A percentile compares a stretch with the other conserved stretches of the same genome.
Conservation (phyloP, 139 green algal genomes). For the Chlamydomonas schloesseri region DNA sequence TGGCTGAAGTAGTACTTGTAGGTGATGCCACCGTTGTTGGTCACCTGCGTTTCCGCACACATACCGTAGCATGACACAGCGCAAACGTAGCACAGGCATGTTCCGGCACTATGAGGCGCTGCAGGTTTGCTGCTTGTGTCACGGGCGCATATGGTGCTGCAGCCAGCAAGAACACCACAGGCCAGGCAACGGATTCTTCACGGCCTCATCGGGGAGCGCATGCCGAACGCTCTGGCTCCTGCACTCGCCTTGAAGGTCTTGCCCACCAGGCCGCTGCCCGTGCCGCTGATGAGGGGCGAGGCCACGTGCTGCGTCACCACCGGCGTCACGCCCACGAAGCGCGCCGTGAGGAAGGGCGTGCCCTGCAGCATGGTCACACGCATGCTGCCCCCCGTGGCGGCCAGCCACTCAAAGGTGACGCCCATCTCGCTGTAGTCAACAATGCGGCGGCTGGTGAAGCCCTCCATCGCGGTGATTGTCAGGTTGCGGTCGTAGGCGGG, state of each 20-base stretch:
- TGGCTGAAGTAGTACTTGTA: slow-evolving; percentile 30
- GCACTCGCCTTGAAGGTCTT: slow-evolving; percentile 9
- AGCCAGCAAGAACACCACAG: no score
- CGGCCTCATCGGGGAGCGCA: no score
- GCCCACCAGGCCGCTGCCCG: not conserved
- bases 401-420: slow-evolving; percentile 13
- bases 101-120: not conserved
- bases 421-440: not conserved
- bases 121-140: no score
- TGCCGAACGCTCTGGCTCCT: no score
- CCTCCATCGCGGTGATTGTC: not conserved
- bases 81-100: not conserved
- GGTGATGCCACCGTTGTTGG: slow-evolving; percentile 17
- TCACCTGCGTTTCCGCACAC: not conserved
- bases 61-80: not conserved
- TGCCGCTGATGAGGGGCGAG: not conserved
- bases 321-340: slow-evolving; percentile 27
- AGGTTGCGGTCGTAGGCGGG: not conserved
- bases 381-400: slow-evolving; percentile 1
- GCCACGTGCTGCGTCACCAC: not conserved
- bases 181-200: no score
- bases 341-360: slow-evolving; percentile 31
- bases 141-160: no score
- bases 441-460: not conserved
- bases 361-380: slow-evolving; percentile 32